phyloP scores from a whole-genome alignment of 2,329 filamentous ascomycete genomes.

The Dryadomyces quercivorus region DNA sequence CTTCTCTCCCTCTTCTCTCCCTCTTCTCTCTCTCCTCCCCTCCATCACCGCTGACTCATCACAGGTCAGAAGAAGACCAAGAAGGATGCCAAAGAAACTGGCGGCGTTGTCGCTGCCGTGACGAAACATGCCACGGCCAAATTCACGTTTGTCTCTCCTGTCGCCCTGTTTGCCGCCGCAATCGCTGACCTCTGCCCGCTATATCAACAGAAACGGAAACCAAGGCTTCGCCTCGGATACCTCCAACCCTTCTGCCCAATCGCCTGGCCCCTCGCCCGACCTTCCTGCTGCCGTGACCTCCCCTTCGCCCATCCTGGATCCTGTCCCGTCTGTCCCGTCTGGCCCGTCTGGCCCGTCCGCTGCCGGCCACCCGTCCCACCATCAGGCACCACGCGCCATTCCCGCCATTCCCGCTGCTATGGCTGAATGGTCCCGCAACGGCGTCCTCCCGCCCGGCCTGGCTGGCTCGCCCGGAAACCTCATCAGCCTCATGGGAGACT shows the following conservation, averaged over 20 bases:
- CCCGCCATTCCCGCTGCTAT: no score
- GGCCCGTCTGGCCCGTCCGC: not conserved
- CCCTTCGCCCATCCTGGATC: conserved; percentile 34
- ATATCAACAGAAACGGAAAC: conserved; percentile 15
- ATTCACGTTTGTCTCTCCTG: conserved; percentile 32
- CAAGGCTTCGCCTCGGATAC: conserved; percentile 26
- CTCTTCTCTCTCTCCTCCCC: no score
- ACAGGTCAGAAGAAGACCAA: conserved; percentile 32
- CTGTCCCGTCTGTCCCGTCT: conserved; percentile 26
- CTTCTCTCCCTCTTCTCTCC: not conserved
- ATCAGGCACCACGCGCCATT: conserved; percentile 29
- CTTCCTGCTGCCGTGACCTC: conserved; percentile 27
- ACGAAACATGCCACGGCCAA: conserved; percentile 39
- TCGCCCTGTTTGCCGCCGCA: conserved; percentile 15
- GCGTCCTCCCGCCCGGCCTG: conserved; percentile 21
- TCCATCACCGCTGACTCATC: not conserved
- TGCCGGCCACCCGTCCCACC: conserved; percentile 23
- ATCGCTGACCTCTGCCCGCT: not conserved
- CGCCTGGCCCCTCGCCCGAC: conserved; percentile 32
- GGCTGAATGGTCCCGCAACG: conserved; percentile 25
- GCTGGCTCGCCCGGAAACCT: conserved; percentile 41
- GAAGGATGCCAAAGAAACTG: conserved; percentile 42
- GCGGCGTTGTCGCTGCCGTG: conserved; percentile 40
- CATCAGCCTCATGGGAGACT: conserved; percentile 38
- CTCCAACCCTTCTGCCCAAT: conserved; percentile 28